phyloP scores from a whole-genome alignment of 73 alveolate species.

The Diophrys appendiculata region DNA sequence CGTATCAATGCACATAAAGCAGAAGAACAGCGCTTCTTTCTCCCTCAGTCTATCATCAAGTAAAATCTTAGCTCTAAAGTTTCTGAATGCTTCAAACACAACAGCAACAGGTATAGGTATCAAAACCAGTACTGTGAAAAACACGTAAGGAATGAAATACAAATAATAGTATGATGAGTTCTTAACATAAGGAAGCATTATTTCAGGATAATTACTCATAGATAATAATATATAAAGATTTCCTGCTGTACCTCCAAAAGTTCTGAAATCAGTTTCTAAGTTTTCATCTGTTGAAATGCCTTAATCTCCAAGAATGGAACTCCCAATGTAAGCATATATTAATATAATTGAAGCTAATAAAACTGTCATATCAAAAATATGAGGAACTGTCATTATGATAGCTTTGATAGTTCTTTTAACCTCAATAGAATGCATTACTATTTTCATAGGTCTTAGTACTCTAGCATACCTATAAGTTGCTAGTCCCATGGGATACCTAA shows the following conservation, averaged over 20 bases:
- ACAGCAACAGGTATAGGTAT: constrained; percentile 44
- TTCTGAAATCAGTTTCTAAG: constrained; percentile 6
- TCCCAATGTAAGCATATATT: constrained; percentile 15
- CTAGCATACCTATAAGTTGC: constrained; percentile 10
- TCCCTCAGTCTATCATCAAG: constrained; percentile 23
- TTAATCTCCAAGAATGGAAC: not conserved
- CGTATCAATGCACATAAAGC: constrained; percentile 12
- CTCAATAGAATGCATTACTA: constrained; percentile 6
- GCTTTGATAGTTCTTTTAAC: constrained; percentile 20
- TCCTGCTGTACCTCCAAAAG: not conserved
- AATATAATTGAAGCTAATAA: not conserved
- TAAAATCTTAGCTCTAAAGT: constrained; percentile 11
- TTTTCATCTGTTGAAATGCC: constrained; percentile 8
- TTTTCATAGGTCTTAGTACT: constrained; percentile 15
- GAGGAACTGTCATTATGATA: constrained; percentile 9
- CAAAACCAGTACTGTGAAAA: constrained; percentile 31
- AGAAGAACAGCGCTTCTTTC: constrained; percentile 12
- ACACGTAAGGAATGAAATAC: constrained; percentile 24
- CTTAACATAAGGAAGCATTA: constrained; percentile 4
- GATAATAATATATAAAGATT: constrained; percentile 12
- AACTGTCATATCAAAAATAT: constrained; percentile 11
- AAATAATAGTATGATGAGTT: not conserved
- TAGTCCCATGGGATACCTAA: not conserved
- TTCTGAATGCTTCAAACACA: constrained; percentile 34
- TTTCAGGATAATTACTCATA: constrained; percentile 24